These are phyloP conservation scores for Davidsoniella australis DNA, from an alignment of 2,329 filamentous ascomycete species.

Conservation along the genomic window DNA sequence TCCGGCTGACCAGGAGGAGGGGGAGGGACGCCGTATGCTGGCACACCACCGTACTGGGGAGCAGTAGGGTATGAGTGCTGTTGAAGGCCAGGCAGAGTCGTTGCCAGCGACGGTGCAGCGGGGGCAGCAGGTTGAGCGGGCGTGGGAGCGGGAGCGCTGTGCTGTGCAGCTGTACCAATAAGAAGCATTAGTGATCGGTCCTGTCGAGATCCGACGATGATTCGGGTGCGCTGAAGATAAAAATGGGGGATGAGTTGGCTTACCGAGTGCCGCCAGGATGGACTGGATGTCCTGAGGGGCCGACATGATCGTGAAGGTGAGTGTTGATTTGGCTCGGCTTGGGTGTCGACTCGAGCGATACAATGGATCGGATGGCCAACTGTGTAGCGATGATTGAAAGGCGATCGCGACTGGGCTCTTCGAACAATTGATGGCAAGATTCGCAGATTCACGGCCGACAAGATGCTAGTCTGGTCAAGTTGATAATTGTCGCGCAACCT, in stretches of 20 bases:
- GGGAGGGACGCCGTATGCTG: conserved; percentile 3
- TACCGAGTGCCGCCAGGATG: conserved; percentile 33
- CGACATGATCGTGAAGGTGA: conserved; percentile 7
- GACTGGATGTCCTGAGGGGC: conserved; percentile 26
- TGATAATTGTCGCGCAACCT: not conserved
- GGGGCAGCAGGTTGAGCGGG: not conserved
- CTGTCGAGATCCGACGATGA: not conserved
- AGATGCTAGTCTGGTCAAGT: not conserved
- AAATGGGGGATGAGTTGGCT: conserved; percentile 14
- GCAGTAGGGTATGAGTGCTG: conserved; percentile 8
- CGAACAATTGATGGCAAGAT: not conserved
- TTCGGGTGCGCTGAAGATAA: not conserved
- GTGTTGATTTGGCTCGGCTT: not conserved
- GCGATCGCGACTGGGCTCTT: not conserved
- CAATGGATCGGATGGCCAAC: not conserved
- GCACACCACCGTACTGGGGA: conserved; percentile 5
- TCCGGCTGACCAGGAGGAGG: conserved; percentile 2
- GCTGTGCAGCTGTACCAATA: conserved; percentile 7
- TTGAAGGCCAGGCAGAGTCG: conserved; percentile 2
- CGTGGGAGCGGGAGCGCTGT: conserved; percentile 3
- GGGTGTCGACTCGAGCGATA: not conserved
- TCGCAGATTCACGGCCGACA: not conserved
- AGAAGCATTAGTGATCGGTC: not conserved
- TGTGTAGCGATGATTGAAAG: not conserved
- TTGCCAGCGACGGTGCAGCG: not conserved